These are phyloP conservation scores for Trypanosoma platydactyli DNA, from an alignment of 208 protist genomes.

Conservation along the genomic window DNA sequence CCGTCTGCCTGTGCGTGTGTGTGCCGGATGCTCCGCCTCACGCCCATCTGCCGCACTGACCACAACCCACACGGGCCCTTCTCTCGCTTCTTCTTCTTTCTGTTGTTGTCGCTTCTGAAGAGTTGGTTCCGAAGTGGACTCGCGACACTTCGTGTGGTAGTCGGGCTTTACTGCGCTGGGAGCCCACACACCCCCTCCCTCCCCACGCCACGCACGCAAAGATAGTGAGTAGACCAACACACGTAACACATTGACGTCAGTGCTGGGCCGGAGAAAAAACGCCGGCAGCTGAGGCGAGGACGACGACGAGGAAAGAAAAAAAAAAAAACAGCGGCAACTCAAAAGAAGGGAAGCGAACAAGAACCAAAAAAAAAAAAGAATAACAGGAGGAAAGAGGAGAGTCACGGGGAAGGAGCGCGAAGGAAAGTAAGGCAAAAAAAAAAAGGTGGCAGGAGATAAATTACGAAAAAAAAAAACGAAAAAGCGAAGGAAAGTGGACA, in stretches of 20 bases:
- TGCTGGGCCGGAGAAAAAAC: neutral
- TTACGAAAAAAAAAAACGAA: neutral
- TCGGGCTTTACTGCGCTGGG: too few species aligned
- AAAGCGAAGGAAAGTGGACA: too few species aligned
- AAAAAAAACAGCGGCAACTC: neutral
- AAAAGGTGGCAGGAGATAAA: neutral
- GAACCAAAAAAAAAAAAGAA: neutral
- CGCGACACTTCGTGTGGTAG: too few species aligned
- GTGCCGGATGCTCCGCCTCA: too few species aligned
- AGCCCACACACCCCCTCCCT: too few species aligned
- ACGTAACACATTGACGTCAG: neutral
- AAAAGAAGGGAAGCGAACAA: neutral
- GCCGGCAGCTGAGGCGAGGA: neutral
- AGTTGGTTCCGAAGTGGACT: too few species aligned
- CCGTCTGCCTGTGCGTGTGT: too few species aligned
- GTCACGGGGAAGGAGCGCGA: neutral
- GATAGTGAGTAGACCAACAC: neutral
- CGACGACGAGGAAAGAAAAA: neutral
- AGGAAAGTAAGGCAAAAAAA: neutral
- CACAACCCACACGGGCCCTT: too few species aligned
- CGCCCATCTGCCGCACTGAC: too few species aligned
- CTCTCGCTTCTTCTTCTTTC: too few species aligned
- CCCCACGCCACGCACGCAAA: too few species aligned
- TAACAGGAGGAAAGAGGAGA: neutral
- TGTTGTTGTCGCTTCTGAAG: too few species aligned